These are phyloP conservation scores for Davidsoniella neocaledoniae DNA, from an alignment of 2,329 filamentous ascomycete genomes.

Conservation along the genomic window DNA sequence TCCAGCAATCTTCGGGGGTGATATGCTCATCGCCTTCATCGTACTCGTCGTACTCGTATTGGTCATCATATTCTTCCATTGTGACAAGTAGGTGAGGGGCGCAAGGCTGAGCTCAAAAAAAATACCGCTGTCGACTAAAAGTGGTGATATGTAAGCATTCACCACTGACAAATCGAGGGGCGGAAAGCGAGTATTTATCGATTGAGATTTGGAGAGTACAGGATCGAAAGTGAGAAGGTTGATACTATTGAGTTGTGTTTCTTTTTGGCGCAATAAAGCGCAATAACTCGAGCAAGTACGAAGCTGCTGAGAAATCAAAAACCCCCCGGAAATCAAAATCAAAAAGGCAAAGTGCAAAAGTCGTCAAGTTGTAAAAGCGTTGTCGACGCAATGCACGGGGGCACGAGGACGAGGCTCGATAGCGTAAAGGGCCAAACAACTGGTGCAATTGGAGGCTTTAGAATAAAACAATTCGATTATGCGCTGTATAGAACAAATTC, in stretches of 20 bases:
- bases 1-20: constrained; percentile 96
- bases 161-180: background rate
- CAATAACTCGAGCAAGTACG: background rate
- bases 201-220: background rate
- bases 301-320: constrained; percentile 8
- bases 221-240: background rate
- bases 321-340: background rate
- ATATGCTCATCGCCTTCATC: constrained; percentile 54
- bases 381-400: too few relatives aligned
- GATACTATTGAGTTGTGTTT: background rate
- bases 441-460: too few relatives aligned
- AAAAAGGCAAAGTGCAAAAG: background rate
- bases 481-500: too few relatives aligned
- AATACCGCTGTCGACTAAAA: background rate
- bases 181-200: background rate
- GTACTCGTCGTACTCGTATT: constrained; percentile 52
- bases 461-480: too few relatives aligned
- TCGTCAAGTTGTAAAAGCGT: too few relatives aligned
- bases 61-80: constrained; percentile 41
- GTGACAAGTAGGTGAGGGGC: constrained; percentile 12
- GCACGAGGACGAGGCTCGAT: too few relatives aligned
- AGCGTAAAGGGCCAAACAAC: too few relatives aligned
- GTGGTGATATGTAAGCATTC: background rate
- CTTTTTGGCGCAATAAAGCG: background rate
- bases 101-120: background rate